Evolutionary conservation across 2,329 filamentous ascomycete species (phyloP).

Genomic region (Talaromyces sp.): DNA sequence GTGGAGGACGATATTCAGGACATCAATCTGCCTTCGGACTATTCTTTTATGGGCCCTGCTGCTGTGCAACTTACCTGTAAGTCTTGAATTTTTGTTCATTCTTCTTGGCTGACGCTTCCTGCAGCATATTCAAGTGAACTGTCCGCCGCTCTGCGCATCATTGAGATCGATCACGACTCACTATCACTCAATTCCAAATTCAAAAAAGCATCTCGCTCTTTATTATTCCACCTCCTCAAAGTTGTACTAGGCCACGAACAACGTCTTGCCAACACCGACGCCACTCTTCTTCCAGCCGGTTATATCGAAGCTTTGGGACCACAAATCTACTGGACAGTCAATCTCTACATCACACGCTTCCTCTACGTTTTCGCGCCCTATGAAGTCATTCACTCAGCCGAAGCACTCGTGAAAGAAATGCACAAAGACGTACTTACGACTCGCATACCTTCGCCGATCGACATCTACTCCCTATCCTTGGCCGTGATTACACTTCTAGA

Average conservation of each 20-base stretch:
- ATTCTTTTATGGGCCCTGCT: constrained; percentile 35
- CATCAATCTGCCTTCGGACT: constrained; percentile 39
- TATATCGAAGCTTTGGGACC: constrained; percentile 39
- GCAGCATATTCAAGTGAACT: constrained; percentile 18
- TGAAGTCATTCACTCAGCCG: constrained; percentile 41
- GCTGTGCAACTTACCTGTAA: constrained; percentile 39
- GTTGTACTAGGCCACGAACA: constrained; percentile 11
- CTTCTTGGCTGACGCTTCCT: background rate
- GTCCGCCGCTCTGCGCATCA: constrained; percentile 13
- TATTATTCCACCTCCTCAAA: constrained; percentile 15
- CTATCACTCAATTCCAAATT: constrained; percentile 16
- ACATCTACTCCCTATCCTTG: constrained; percentile 41
- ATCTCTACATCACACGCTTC: constrained; percentile 43
- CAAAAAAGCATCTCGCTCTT: constrained; percentile 15
- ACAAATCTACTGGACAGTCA: constrained; percentile 43
- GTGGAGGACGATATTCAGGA: constrained; percentile 33
- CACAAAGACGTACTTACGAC: constrained; percentile 31
- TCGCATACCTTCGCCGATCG: constrained; percentile 38
- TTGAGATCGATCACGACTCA: constrained; percentile 17
- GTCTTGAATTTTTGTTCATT: constrained; percentile 19
- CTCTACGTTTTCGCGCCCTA: constrained; percentile 42
- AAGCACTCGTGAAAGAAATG: constrained; percentile 41
- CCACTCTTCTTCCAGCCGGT: constrained; percentile 6
- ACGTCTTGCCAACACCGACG: constrained; percentile 12
- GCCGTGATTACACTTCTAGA: constrained; percentile 44